These are phyloP conservation scores for Boletus coccyginus DNA, from an alignment of 768 basidiomycete genomes.

Conservation along the genomic window DNA sequence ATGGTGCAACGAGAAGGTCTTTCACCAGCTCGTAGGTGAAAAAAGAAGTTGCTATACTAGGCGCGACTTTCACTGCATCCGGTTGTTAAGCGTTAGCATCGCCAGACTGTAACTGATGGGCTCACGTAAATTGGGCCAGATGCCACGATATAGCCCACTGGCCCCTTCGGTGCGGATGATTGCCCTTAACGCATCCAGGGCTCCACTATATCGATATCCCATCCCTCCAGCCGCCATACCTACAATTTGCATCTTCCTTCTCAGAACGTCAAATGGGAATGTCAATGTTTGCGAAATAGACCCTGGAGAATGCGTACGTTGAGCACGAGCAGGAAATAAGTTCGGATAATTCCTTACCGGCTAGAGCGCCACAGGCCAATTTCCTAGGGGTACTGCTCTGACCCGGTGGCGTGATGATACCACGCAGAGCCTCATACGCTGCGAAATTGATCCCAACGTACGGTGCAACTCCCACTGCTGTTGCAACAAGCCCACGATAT, in stretches of 20 bases:
- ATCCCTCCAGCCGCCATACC: slow-evolving; percentile 65
- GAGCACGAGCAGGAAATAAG: not conserved
- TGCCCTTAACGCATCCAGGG: slow-evolving; percentile 68
- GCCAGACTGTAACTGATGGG: slow-evolving; percentile 6
- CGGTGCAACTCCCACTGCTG: slow-evolving; percentile 87
- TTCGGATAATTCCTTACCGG: slow-evolving; percentile 46
- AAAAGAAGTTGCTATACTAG: slow-evolving; percentile 84
- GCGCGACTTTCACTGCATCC: slow-evolving; percentile 78
- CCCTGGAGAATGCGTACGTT: slow-evolving; percentile 40
- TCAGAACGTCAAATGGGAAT: slow-evolving; percentile 92
- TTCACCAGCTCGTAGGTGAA: slow-evolving; percentile 77
- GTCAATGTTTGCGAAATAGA: slow-evolving; percentile 92
- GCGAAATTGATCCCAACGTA: slow-evolving; percentile 92
- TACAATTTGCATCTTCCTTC: slow-evolving; percentile 94
- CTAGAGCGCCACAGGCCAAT: slow-evolving; percentile 81
- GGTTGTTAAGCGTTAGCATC: slow-evolving; percentile 8
- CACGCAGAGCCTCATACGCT: slow-evolving; percentile 82
- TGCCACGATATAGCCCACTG: slow-evolving; percentile 74
- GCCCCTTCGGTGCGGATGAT: slow-evolving; percentile 76
- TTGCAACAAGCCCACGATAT: slow-evolving; percentile 83
- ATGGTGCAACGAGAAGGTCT: slow-evolving; percentile 41
- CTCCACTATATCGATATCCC: slow-evolving; percentile 72
- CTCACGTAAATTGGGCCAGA: slow-evolving; percentile 89
- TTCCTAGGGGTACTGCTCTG: slow-evolving; percentile 68
- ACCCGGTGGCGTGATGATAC: slow-evolving; percentile 77